Conservation (phyloP, 805 yeast species). For the Saturnispora gosingensis region DNA sequence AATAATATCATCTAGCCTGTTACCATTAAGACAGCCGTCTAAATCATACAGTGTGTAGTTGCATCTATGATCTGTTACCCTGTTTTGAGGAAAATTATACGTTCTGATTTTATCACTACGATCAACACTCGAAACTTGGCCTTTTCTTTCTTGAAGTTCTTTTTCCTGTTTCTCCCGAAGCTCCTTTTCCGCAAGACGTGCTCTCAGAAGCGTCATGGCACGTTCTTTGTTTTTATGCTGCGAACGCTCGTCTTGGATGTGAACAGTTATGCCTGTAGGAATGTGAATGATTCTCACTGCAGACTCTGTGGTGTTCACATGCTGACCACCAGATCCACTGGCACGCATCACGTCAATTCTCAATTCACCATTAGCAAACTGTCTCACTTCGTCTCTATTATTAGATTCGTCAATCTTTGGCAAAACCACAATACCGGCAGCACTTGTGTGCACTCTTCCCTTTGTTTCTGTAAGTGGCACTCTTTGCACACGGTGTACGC, state of each 20-base stretch:
- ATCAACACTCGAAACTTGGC: slow-evolving; percentile 82
- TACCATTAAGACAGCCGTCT: slow-evolving; percentile 55
- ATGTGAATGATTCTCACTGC: slow-evolving; percentile 90
- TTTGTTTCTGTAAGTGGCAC: slow-evolving; percentile 89
- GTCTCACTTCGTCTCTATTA: slow-evolving; percentile 31
- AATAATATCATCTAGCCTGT: slow-evolving; percentile 44
- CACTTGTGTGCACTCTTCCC: slow-evolving; percentile 91
- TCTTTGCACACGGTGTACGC: slow-evolving; percentile 93
- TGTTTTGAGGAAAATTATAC: slow-evolving; percentile 84
- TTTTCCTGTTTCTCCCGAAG: slow-evolving; percentile 51
- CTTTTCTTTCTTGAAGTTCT: slow-evolving; percentile 60
- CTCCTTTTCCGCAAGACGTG: slow-evolving; percentile 77
- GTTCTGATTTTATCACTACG: slow-evolving; percentile 91
- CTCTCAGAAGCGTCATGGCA: slow-evolving; percentile 74
- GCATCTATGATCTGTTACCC: slow-evolving; percentile 92
- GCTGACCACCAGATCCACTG: slow-evolving; percentile 55
- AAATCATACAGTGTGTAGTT: slow-evolving; percentile 72
- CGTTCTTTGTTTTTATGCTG: slow-evolving; percentile 92
- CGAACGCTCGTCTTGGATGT: slow-evolving; percentile 91
- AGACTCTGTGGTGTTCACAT: slow-evolving; percentile 54
- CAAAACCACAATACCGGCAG: slow-evolving; percentile 89
- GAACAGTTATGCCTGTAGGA: slow-evolving; percentile 82
- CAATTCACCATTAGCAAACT: slow-evolving; percentile 78
- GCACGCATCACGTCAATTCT: slow-evolving; percentile 81
- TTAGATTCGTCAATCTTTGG: slow-evolving; percentile 61